These are phyloP conservation scores for Saraca asoca DNA, from an alignment of 331 rosid genomes.

Conservation along the genomic window DNA sequence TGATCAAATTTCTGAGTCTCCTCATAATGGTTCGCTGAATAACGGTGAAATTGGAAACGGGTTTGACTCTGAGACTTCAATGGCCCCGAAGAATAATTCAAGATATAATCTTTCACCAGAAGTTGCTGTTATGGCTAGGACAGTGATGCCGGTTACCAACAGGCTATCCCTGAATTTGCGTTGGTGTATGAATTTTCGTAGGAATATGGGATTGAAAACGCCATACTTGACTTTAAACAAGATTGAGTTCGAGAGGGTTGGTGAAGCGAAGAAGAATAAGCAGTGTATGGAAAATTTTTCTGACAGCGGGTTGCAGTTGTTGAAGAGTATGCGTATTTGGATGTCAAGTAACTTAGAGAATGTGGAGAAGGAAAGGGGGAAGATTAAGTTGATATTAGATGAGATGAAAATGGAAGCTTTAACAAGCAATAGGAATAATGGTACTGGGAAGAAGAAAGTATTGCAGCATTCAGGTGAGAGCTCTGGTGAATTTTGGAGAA, in stretches of 20 bases:
- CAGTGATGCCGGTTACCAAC: constrained; percentile 59
- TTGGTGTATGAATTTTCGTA: constrained; percentile 68
- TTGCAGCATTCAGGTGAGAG: constrained; percentile 31
- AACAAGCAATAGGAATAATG: constrained; percentile 29
- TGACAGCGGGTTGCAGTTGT: constrained; percentile 47
- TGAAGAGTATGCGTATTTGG: constrained; percentile 64
- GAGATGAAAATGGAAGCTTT: constrained; percentile 53
- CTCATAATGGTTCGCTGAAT: constrained; percentile 31
- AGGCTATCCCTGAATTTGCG: constrained; percentile 49
- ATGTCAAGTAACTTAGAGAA: constrained; percentile 64
- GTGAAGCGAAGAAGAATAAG: constrained; percentile 39
- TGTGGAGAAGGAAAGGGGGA: constrained; percentile 70
- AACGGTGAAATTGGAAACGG: constrained; percentile 40
- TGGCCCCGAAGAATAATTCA: constrained; percentile 40
- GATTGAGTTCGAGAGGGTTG: constrained; percentile 66
- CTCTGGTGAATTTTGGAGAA: constrained; percentile 55
- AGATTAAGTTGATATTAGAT: constrained; percentile 60
- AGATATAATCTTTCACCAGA: constrained; percentile 49
- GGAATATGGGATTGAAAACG: constrained; percentile 45
- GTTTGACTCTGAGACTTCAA: constrained; percentile 32
- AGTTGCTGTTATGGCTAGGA: constrained; percentile 67
- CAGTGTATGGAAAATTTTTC: constrained; percentile 5
- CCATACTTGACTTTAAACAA: constrained; percentile 68
- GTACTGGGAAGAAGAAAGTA: constrained; percentile 30
- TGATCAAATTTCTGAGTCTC: constrained; percentile 13